Evolutionary conservation across 768 basidiomycete species (phyloP).

Genomic region (Phylloporus sp.): DNA sequence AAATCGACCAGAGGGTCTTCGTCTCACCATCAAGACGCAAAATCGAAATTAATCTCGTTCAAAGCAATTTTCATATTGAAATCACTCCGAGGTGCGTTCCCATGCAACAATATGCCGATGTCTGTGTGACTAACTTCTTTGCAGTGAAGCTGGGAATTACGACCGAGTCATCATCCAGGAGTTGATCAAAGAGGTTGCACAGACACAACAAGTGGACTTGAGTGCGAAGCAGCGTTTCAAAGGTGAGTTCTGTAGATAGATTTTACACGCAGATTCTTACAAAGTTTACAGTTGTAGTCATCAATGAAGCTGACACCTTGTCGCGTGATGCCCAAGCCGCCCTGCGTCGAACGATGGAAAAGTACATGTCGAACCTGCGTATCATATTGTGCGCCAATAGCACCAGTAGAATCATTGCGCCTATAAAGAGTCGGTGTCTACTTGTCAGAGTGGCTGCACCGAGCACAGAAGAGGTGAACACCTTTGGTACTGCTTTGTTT

Average conservation of each 20-base stretch:
- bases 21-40: slow-evolving; percentile 91
- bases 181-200: slow-evolving; percentile 95
- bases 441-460: slow-evolving; percentile 93
- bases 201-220: slow-evolving; percentile 97
- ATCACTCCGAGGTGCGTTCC: slow-evolving; percentile 84
- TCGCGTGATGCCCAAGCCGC: slow-evolving; percentile 97
- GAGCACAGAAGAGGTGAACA: slow-evolving; percentile 62
- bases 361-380: slow-evolving; percentile 97
- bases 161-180: slow-evolving; percentile 96
- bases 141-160: slow-evolving; percentile 92
- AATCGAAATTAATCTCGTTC: slow-evolving; percentile 93
- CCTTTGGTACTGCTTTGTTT: background rate
- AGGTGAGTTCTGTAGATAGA: slow-evolving; percentile 45
- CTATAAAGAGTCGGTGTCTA: slow-evolving; percentile 93
- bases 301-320: slow-evolving; percentile 95
- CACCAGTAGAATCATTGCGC: slow-evolving; percentile 92
- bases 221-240: slow-evolving; percentile 96
- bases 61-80: slow-evolving; percentile 97
- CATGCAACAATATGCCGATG: background rate
- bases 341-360: slow-evolving; percentile 96
- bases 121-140: slow-evolving; percentile 1
- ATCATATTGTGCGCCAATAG: slow-evolving; percentile 96
- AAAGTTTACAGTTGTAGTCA: slow-evolving; percentile 74
- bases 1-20: slow-evolving; percentile 97
- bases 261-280: background rate